phyloP scores from a whole-genome alignment of 2,329 filamentous ascomycete species.

The Fusarium veterinarium region DNA sequence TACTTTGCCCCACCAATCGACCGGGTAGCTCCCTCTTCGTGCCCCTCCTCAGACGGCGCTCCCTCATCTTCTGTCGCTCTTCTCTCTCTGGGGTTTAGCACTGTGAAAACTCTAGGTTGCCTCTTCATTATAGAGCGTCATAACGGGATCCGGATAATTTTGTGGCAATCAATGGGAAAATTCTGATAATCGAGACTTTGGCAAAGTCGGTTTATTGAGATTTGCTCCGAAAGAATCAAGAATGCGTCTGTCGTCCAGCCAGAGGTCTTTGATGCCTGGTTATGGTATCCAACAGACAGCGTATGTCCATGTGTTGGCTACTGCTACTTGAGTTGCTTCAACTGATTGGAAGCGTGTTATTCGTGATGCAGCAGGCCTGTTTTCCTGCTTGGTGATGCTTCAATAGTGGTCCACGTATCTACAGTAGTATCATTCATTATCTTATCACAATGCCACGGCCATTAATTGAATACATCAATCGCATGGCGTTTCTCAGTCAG shows the following conservation, averaged over 20 bases:
- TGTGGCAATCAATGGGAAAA: conserved; percentile 31
- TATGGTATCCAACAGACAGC: conserved; percentile 14
- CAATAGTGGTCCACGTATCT: conserved; percentile 15
- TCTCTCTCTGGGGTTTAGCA: conserved; percentile 39
- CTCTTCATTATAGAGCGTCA: conserved; percentile 33
- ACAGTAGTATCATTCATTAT: conserved; percentile 3
- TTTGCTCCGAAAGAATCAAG: not conserved
- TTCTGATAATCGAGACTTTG: conserved; percentile 4
- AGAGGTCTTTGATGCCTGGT: conserved; percentile 5
- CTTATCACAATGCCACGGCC: not conserved
- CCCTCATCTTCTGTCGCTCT: conserved; percentile 33
- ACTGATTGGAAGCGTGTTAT: conserved; percentile 16
- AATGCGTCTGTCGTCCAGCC: conserved; percentile 1
- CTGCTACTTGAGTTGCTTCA: conserved; percentile 19
- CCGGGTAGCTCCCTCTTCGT: conserved; percentile 30
- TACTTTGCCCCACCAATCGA: conserved; percentile 41
- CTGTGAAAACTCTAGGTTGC: conserved; percentile 22
- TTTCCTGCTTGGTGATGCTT: conserved; percentile 16
- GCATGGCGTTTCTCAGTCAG: not conserved
- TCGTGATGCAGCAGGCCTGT: conserved; percentile 14
- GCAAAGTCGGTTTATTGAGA: not conserved
- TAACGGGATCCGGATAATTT: not conserved
- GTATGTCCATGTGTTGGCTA: conserved; percentile 19
- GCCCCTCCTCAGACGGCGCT: conserved; percentile 35
- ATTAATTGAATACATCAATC: not conserved